Base-by-base conservation (phyloP, 305 asterid genomes). In the Fraxinus angustifolia region DNA sequence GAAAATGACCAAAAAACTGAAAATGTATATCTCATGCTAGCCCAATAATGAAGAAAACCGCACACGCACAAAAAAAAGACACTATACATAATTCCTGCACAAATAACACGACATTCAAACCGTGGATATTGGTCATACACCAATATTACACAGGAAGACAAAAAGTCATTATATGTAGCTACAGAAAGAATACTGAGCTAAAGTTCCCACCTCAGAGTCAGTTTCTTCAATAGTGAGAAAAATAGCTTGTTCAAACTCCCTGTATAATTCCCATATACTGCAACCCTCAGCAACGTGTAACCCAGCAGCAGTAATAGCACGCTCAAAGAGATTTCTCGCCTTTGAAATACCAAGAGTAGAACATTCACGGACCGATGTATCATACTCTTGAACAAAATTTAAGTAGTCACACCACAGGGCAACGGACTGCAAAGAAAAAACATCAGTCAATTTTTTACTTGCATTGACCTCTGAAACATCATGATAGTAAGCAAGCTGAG, bases 391-490 rank as follows among this genome's bases (percentile, higher is more conserved):
- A 84, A 92, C 87, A 88, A 90, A 94, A 85, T 88, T 92, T 82
- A 94, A 79, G 92, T 93, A 96, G 89, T 94, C 97, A 50, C 97
- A 90, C 98, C 98, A 96, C 68, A 95, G 89, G 76, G 87, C 86
- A 87, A 95, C 93, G 80, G 98, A 95, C 98, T 95, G 94, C 87
- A 88, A 50, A 77, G 84, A 40, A 84, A 80, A 82, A 80, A 83
- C 58, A 85, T 79, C 82, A 78, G 65, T 80, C 56, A 79, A 71
- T 8, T 38, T 73, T 79, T 81, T 70, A 77, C 71, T 53, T 2
- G 78, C 83, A 50, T 26, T 80, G 38, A n/a, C 60, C 50, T 80
- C 80, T 78, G 68, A 80, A 78, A 76, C 60, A 77, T 62, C 73
- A 78, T 14, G 78, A 76, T 6, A 60, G 70, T 71, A 82, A 79